Evolutionary conservation across 179 eudicot genomes (phyloP), one percentile per base, ranked within the genome.

Genomic region (Vitellaria paradoxa): DNA sequence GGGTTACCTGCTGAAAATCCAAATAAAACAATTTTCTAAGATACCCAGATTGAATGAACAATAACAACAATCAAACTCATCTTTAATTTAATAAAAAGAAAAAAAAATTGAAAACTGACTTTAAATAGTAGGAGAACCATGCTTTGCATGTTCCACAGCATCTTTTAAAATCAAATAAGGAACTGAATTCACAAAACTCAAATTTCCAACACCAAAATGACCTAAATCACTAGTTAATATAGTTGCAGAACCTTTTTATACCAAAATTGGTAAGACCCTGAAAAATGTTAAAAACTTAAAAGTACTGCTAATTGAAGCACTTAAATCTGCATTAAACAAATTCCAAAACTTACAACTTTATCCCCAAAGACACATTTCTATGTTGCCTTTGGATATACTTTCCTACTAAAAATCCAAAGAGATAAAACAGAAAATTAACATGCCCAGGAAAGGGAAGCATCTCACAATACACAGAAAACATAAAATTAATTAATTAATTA

Each of bases 1-100:
- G 81, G 42, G 79, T 21, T 45, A 63, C 65, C 78, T 81, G 80
- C 81, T 47, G 71, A 77, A 79, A 52, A n/a, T n/a, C 2, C 10
- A 50, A 78, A 76, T 70, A 20, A 72, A 72, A 69, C 3, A 49
- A 10, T 21, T n/a, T 21, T 52, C 46, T 60, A 68, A 61, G 60
- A 50, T n/a, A 42, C 65, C 75, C 57, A 53, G 40, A 45, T 14
- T 23, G 60, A 59, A 23, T 8, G 70, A 24, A 69, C 46, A 37
- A 47, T 30, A 46, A 45, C 46, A 24, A 45, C 7, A 24, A 70
- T 26, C 26, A 76, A 66, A 47, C 6, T 8, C 30, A 50, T 49
- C 56, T 49, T 9, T 0, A 23, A 30, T 62, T 62, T 42, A 21
- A 69, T 7, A 50, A 12, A 69, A 69, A 30, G 1, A 30, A 30